Conservation (phyloP, 352 stramenopile species). For the Paralagenidium karlingii region DNA sequence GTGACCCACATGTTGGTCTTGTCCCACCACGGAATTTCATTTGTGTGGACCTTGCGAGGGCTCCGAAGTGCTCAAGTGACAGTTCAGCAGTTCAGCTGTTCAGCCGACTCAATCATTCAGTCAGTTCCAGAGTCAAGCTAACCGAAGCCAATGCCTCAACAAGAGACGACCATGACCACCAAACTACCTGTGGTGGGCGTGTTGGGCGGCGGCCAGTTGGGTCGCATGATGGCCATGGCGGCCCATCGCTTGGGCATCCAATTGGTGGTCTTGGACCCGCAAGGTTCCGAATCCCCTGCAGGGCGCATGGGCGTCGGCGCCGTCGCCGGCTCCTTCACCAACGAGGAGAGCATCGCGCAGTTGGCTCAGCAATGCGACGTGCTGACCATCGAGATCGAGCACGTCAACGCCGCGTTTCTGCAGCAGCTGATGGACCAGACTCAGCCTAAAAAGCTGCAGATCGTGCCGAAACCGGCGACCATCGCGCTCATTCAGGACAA, state of each 20-base stretch:
- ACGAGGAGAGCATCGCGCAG: constrained; percentile 46
- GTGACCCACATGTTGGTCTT: too few relatives aligned
- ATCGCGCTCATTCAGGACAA: constrained; percentile 97
- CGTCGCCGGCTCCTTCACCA: constrained; percentile 70
- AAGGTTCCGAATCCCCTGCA: constrained; percentile 51
- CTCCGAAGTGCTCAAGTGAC: too few relatives aligned
- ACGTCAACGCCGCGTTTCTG: constrained; percentile 91
- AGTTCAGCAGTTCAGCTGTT: too few relatives aligned
- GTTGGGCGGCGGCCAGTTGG: constrained; percentile 94
- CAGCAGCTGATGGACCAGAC: constrained; percentile 44
- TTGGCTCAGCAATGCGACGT: constrained; percentile 84
- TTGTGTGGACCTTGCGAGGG: too few relatives aligned
- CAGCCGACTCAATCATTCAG: too few relatives aligned
- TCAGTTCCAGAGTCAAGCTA: too few relatives aligned
- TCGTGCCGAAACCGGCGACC: constrained; percentile 82
- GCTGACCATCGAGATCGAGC: constrained; percentile 97
- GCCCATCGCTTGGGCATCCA: constrained; percentile 89
- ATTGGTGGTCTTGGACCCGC: constrained; percentile 89
- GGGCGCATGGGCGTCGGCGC: constrained; percentile 58
- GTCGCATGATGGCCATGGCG: constrained; percentile 97
- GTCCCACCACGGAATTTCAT: too few relatives aligned
- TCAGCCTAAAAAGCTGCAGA: constrained; percentile 73
- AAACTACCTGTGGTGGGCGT: constrained; percentile 72
- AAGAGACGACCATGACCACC: constrained; percentile 16
- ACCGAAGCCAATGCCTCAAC: too few relatives aligned